These are phyloP conservation scores for Acorus gramineus DNA, from an alignment of 106 monocot genomes.

Conservation along the genomic window DNA sequence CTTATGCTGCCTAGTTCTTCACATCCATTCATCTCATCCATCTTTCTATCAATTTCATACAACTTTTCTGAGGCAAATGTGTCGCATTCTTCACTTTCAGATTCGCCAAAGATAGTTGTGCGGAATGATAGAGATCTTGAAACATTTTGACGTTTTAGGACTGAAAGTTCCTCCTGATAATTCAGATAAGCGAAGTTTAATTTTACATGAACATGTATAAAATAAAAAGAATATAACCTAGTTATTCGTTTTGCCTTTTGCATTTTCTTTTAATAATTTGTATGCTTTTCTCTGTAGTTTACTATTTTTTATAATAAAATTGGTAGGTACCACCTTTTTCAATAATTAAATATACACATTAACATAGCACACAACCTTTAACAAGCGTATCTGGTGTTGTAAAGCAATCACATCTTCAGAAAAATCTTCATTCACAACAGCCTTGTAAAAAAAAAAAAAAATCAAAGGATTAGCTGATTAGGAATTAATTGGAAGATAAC, in stretches of 20 bases:
- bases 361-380: conserved; percentile 47
- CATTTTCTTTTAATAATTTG: too few species aligned
- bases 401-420: conserved; percentile 59
- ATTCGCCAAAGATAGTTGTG: conserved; percentile 22
- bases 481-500: not conserved
- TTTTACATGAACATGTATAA: not conserved
- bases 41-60: conserved; percentile 2
- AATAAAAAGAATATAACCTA: not conserved
- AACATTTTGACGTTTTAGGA: conserved; percentile 64
- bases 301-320: too few species aligned
- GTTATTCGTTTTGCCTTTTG: not conserved
- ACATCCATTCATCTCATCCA: conserved; percentile 8
- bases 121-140: conserved; percentile 68
- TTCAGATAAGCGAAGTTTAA: not conserved
- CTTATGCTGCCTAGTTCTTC: conserved; percentile 21
- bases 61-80: conserved; percentile 6
- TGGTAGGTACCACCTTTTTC: not conserved
- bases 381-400: conserved; percentile 62
- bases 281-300: too few species aligned
- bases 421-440: conserved; percentile 87
- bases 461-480: not conserved
- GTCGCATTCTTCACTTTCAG: conserved; percentile 15
- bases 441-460: conserved; percentile 38
- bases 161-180: conserved; percentile 64
- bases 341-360: not conserved